Percentiles rank a stretch among this genome's conserved stretches.
These are phyloP conservation scores for Candida taoyuanica DNA, from an alignment of 805 yeast species.

Conservation along the genomic window DNA sequence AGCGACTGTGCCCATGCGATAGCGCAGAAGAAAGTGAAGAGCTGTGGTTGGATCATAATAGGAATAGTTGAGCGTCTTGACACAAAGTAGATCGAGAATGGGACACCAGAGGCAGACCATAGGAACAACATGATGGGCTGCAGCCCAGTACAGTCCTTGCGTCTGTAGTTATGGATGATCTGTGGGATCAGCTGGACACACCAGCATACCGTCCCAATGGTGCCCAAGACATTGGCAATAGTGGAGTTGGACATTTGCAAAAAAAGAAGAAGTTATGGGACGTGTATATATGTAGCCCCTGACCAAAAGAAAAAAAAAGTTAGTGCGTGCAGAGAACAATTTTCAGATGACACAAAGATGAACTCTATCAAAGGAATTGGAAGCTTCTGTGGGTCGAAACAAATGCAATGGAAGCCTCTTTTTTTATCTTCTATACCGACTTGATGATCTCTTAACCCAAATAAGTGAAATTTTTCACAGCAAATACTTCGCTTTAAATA, in stretches of 20 bases:
- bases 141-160: conserved; percentile 77
- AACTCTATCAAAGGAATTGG: background rate
- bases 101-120: conserved; percentile 74
- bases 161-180: conserved; percentile 64
- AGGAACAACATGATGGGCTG: conserved; percentile 80
- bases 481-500: background rate
- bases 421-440: background rate
- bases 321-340: too few species aligned
- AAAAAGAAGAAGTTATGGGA: background rate
- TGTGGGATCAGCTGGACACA: conserved; percentile 89
- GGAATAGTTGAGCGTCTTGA: conserved; percentile 69
- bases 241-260: conserved; percentile 12
- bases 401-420: background rate
- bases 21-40: conserved; percentile 67
- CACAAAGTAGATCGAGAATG: conserved; percentile 81
- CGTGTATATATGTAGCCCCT: too few species aligned
- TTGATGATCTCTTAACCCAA: background rate
- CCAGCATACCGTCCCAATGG: conserved; percentile 89
- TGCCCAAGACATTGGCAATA: conserved; percentile 73
- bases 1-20: conserved; percentile 66
- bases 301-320: too few species aligned
- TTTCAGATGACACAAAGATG: background rate
- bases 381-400: background rate
- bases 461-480: background rate
- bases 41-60: conserved; percentile 80